Percentiles rank a stretch among this genome's conserved stretches.
These are phyloP conservation scores for Lachnellula subtilissima DNA, from an alignment of 2,329 filamentous ascomycete genomes.

Conservation along the genomic window DNA sequence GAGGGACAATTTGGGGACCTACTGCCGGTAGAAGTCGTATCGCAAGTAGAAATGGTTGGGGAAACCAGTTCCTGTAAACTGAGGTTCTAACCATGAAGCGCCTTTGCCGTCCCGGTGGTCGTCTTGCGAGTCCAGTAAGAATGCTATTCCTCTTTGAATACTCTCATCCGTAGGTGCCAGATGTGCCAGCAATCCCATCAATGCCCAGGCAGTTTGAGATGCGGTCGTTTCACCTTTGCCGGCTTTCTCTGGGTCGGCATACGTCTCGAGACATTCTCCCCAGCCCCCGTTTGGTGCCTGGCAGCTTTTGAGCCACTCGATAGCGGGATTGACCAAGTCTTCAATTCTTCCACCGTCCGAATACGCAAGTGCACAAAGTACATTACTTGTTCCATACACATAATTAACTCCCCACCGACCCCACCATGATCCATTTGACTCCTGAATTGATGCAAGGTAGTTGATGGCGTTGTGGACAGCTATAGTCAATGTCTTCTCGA, in stretches of 20 bases:
- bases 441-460: not conserved
- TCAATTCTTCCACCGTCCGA: not conserved
- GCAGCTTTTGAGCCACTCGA: slow-evolving; percentile 1
- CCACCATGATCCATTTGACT: slow-evolving; percentile 2
- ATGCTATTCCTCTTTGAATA: too few relatives aligned
- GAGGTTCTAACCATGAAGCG: not conserved
- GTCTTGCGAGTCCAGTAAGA: too few relatives aligned
- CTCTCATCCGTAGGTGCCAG: not conserved
- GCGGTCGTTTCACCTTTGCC: not conserved
- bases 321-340: not conserved
- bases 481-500: not conserved
- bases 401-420: slow-evolving; percentile 7
- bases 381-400: slow-evolving; percentile 4
- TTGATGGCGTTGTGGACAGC: not conserved
- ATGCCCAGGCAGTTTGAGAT: slow-evolving; percentile 7
- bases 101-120: not conserved
- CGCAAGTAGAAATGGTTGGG: slow-evolving; percentile 4
- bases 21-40: not conserved
- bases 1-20: too few relatives aligned
- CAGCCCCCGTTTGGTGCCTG: slow-evolving; percentile 6
- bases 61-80: slow-evolving; percentile 3
- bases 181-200: not conserved
- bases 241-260: not conserved
- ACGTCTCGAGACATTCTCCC: not conserved
- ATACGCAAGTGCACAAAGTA: slow-evolving; percentile 1